Evolutionary conservation across 306 rosid genomes (phyloP).

Genomic region (Adenanthera pavonina): DNA sequence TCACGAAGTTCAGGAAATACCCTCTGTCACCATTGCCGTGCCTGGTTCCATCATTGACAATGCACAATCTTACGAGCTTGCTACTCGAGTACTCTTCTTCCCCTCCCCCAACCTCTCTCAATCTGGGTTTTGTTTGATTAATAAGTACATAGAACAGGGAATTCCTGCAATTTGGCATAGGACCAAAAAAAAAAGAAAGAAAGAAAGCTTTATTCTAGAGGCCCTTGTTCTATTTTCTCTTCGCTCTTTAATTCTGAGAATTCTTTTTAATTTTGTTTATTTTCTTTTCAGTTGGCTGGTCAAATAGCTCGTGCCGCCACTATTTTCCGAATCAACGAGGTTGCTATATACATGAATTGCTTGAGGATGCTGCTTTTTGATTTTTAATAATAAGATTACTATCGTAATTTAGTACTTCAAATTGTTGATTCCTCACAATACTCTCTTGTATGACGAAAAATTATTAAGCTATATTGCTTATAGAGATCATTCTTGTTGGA

Average conservation of each 20-base stretch:
- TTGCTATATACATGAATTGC: conserved; percentile 34
- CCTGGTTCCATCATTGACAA: conserved; percentile 93
- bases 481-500: conserved; percentile 1
- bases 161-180: not conserved
- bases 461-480: conserved; percentile 27
- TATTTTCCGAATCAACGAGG: conserved; percentile 94
- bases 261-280: not conserved
- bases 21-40: conserved; percentile 79
- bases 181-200: not conserved
- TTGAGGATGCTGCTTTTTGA: not conserved
- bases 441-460: not conserved
- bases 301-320: conserved; percentile 98
- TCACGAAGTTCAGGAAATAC: conserved; percentile 43
- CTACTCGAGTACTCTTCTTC: conserved; percentile 67
- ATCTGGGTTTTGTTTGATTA: not conserved
- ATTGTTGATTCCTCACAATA: not conserved
- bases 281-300: conserved; percentile 76
- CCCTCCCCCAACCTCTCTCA: not conserved
- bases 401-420: not conserved
- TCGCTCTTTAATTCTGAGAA: conserved; percentile 9
- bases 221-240: not conserved
- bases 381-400: not conserved
- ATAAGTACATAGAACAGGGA: not conserved
- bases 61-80: conserved; percentile 84
- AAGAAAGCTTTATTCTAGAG: not conserved